Evolutionary conservation across 2,329 filamentous ascomycete species (phyloP).

Genomic region (Catunica adiposa): DNA sequence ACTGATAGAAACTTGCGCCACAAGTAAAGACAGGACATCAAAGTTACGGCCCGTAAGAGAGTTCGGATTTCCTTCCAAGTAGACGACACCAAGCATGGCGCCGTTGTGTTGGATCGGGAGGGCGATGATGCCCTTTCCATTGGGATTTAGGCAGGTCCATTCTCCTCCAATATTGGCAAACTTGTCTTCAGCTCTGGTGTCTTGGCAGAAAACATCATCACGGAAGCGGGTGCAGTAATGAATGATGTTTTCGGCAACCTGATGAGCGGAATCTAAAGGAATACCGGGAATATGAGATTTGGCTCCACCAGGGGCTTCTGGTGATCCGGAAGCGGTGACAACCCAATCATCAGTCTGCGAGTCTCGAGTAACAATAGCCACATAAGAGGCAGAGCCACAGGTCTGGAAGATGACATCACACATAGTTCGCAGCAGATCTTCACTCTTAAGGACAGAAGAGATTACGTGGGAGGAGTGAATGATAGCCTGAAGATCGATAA

Average conservation of each 20-base stretch:
- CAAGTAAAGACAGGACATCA: conserved; percentile 50
- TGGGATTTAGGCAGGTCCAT: conserved; percentile 51
- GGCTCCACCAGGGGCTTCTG: conserved; percentile 42
- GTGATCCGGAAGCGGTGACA: conserved; percentile 57
- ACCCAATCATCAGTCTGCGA: conserved; percentile 45
- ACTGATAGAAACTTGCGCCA: conserved; percentile 62
- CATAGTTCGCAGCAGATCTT: conserved; percentile 63
- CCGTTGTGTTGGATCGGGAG: conserved; percentile 61
- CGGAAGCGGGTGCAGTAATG: conserved; percentile 62
- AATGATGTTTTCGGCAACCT: conserved; percentile 62
- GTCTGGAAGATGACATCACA: conserved; percentile 67
- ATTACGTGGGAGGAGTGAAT: conserved; percentile 65
- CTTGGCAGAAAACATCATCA: conserved; percentile 57
- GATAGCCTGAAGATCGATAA: conserved; percentile 68
- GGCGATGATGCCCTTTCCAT: conserved; percentile 61
- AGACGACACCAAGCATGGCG: conserved; percentile 54
- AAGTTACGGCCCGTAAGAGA: conserved; percentile 62
- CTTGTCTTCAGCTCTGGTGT: conserved; percentile 57
- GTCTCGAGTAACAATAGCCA: conserved; percentile 59
- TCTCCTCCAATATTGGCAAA: conserved; percentile 58
- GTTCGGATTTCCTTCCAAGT: conserved; percentile 57
- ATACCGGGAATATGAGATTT: conserved; percentile 49
- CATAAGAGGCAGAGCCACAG: conserved; percentile 53
- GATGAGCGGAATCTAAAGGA: conserved; percentile 45
- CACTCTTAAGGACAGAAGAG: conserved; percentile 60